phyloP scores from a whole-genome alignment of 1,284 basidiomycete genomes.

The Leccinum fallax region DNA sequence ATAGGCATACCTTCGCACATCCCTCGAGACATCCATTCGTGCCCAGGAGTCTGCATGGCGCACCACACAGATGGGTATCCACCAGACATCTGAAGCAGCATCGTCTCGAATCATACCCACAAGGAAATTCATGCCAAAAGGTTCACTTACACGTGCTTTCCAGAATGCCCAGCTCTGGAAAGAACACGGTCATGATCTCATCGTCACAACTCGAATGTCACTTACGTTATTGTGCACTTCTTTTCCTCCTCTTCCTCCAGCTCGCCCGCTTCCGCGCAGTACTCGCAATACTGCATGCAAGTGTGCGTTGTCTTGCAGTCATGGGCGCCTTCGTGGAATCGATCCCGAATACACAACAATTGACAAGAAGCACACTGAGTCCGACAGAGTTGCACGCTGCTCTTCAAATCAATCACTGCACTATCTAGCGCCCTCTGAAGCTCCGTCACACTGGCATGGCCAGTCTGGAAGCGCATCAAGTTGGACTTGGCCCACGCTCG shows the following conservation, averaged over 20 bases:
- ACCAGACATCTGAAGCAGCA: conserved; percentile 45
- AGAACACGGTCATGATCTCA: neutral
- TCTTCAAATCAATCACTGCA: conserved; percentile 45
- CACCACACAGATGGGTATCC: conserved; percentile 49
- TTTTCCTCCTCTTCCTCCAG: conserved; percentile 20
- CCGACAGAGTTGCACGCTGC: conserved; percentile 50
- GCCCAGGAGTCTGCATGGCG: conserved; percentile 42
- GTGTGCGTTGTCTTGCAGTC: conserved; percentile 50
- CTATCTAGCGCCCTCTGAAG: conserved; percentile 47
- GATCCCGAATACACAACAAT: conserved; percentile 46
- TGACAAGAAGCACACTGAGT: conserved; percentile 49
- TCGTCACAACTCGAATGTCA: neutral
- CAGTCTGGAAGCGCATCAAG: conserved; percentile 46
- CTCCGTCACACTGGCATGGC: conserved; percentile 47
- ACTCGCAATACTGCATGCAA: conserved; percentile 49
- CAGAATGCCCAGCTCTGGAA: conserved; percentile 55
- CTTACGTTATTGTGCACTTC: conserved; percentile 47
- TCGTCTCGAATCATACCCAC: neutral
- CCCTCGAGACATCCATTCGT: conserved; percentile 48
- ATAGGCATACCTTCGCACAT: conserved; percentile 46
- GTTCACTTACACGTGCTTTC: conserved; percentile 49
- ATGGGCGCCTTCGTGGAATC: conserved; percentile 48
- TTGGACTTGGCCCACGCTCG: conserved; percentile 52
- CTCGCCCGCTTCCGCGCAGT: conserved; percentile 33
- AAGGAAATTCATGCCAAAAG: neutral